These are phyloP conservation scores for Penicillium silybi DNA, from an alignment of 495 filamentous ascomycete genomes.

Conservation along the genomic window DNA sequence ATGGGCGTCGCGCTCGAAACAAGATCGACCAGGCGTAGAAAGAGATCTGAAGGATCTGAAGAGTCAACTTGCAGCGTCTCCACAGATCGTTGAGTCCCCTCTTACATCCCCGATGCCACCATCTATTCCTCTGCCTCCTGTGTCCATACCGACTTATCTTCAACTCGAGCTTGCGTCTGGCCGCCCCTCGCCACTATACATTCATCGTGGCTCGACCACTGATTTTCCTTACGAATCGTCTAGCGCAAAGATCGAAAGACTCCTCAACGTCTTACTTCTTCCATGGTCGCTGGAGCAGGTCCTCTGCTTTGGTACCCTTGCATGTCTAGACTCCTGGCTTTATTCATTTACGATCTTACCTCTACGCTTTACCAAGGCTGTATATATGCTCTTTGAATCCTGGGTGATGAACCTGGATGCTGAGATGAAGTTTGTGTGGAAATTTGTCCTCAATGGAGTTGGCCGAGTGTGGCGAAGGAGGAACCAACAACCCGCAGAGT, in stretches of 20 bases:
- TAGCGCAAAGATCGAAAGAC: conserved; percentile 88
- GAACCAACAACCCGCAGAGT: conserved; percentile 30
- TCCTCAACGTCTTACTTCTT: conserved; percentile 84
- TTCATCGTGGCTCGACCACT: conserved; percentile 65
- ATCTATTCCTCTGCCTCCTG: conserved; percentile 74
- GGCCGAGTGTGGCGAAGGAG: conserved; percentile 72
- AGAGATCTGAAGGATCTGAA: conserved; percentile 41
- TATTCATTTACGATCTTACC: conserved; percentile 94
- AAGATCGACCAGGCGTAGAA: conserved; percentile 34
- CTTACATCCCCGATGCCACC: conserved; percentile 63
- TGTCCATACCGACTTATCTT: conserved; percentile 83
- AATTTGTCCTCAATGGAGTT: conserved; percentile 69
- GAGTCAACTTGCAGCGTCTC: conserved; percentile 24
- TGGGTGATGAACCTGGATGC: conserved; percentile 60
- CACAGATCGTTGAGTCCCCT: conserved; percentile 32
- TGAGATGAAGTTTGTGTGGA: conserved; percentile 63
- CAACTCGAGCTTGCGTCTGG: conserved; percentile 83
- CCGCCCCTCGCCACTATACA: conserved; percentile 81
- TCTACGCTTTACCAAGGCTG: conserved; percentile 80
- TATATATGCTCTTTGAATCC: conserved; percentile 70
- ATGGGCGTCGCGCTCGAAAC: conserved; percentile 36
- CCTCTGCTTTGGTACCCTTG: conserved; percentile 80
- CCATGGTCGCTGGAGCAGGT: conserved; percentile 81
- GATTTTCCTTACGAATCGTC: conserved; percentile 94
- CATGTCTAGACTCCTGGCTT: conserved; percentile 95